These are phyloP conservation scores for Termitomyces eurrhizus DNA, from an alignment of 768 basidiomycete genomes.

Conservation along the genomic window DNA sequence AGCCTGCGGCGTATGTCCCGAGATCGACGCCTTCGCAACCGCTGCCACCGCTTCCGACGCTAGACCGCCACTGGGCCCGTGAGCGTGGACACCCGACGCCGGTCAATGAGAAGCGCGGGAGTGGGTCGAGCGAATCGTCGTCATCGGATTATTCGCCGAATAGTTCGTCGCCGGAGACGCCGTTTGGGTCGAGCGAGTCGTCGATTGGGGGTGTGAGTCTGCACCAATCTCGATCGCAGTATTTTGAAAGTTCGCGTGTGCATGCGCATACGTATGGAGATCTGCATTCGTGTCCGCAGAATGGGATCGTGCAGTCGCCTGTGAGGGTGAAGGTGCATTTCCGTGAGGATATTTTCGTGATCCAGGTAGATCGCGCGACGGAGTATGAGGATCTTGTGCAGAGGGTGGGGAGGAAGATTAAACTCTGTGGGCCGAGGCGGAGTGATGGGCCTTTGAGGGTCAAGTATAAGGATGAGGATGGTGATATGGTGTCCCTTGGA, in stretches of 20 bases:
- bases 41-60: conserved; percentile 40
- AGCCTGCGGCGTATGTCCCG: conserved; percentile 68
- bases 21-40: conserved; percentile 44
- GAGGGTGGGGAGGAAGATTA: conserved; percentile 89
- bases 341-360: conserved; percentile 93
- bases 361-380: conserved; percentile 78
- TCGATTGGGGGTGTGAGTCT: conserved; percentile 59
- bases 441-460: conserved; percentile 81
- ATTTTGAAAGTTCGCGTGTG: conserved; percentile 31
- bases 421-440: conserved; percentile 79
- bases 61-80: conserved; percentile 41
- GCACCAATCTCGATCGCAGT: conserved; percentile 52
- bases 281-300: conserved; percentile 34
- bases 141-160: conserved; percentile 79
- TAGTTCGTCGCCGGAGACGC: conserved; percentile 83
- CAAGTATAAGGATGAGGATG: conserved; percentile 91
- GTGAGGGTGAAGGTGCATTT: conserved; percentile 95
- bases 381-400: conserved; percentile 84
- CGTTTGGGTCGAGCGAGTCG: conserved; percentile 87
- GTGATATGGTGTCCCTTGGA: conserved; percentile 82
- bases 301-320: conserved; percentile 21
- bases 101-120: conserved; percentile 65
- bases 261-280: background rate
- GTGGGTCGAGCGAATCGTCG: conserved; percentile 85
- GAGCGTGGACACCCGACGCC: conserved; percentile 36